These are phyloP conservation scores for Lipomyces spencermartinsiae DNA, from an alignment of 805 yeast species.

Conservation along the genomic window DNA sequence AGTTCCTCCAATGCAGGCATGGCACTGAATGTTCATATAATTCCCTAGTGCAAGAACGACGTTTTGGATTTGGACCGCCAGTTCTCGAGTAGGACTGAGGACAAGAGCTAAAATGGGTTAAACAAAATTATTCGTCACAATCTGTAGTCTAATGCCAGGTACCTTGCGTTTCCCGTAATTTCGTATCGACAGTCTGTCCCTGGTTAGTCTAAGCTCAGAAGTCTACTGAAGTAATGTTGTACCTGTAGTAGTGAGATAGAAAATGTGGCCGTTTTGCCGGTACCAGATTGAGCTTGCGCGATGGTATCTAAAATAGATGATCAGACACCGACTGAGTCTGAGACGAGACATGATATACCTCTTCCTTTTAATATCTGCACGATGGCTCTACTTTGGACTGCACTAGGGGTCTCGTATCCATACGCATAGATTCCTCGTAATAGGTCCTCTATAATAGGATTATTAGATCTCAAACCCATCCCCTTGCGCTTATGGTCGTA, in stretches of 20 bases:
- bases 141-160: not conserved
- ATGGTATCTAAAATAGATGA: slow-evolving; percentile 54
- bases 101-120: slow-evolving; percentile 74
- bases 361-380: slow-evolving; percentile 76
- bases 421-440: slow-evolving; percentile 73
- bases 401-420: slow-evolving; percentile 82
- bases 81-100: slow-evolving; percentile 96
- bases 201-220: not conserved
- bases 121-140: slow-evolving; percentile 46
- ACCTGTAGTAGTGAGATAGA: slow-evolving; percentile 66
- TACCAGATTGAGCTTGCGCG: slow-evolving; percentile 90
- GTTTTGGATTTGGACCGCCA: slow-evolving; percentile 94
- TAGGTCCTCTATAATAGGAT: slow-evolving; percentile 43
- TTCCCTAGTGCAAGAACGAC: slow-evolving; percentile 89
- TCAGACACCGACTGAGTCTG: not conserved
- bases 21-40: slow-evolving; percentile 88
- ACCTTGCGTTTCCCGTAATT: slow-evolving; percentile 39
- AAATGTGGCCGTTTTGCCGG: slow-evolving; percentile 90
- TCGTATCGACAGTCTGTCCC: slow-evolving; percentile 35
- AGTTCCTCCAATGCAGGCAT: slow-evolving; percentile 98
- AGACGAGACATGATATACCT: slow-evolving; percentile 19
- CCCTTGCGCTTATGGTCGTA: slow-evolving; percentile 20
- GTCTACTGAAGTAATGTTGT: not conserved
- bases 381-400: slow-evolving; percentile 82
- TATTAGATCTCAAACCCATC: not conserved